Evolutionary conservation across 164 flowering plant species (phyloP).

Genomic region (Chimonanthus praecox): DNA sequence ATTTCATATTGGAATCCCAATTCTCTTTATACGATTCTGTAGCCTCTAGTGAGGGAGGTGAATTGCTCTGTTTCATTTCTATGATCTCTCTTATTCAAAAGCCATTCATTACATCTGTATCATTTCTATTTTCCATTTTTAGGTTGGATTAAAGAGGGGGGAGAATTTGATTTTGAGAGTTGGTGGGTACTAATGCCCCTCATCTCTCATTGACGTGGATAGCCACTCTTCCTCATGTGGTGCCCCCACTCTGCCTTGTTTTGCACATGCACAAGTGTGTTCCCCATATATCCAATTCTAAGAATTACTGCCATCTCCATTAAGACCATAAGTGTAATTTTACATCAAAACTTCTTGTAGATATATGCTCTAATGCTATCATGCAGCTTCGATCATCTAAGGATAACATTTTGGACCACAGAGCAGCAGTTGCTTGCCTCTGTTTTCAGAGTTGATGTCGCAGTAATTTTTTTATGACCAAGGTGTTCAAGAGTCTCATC

Average conservation of each 20-base stretch:
- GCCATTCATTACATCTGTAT: neutral
- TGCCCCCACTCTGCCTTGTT: neutral
- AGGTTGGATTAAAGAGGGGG: neutral
- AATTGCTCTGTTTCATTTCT: too few species aligned
- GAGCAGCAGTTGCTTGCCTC: neutral
- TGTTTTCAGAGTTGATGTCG: too few species aligned
- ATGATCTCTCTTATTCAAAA: neutral
- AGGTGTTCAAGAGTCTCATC: too few species aligned
- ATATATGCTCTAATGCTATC: neutral
- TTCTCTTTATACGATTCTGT: slow-evolving; percentile 13
- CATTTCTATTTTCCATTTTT: neutral
- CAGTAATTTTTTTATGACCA: too few species aligned
- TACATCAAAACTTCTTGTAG: too few species aligned
- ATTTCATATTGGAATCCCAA: slow-evolving; percentile 1
- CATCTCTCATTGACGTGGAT: neutral
- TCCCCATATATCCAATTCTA: neutral
- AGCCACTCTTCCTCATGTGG: neutral
- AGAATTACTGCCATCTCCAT: neutral
- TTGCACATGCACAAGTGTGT: neutral
- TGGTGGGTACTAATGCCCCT: slow-evolving; percentile 5
- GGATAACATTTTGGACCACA: neutral
- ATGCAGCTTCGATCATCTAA: neutral
- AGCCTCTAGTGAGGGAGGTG: neutral
- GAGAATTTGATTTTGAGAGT: neutral
- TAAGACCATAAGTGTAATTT: too few species aligned